Percentiles rank a stretch among this genome's conserved stretches.
These are phyloP conservation scores for Tricholoma bakamatsutake DNA, from an alignment of 768 basidiomycete genomes.

Conservation along the genomic window DNA sequence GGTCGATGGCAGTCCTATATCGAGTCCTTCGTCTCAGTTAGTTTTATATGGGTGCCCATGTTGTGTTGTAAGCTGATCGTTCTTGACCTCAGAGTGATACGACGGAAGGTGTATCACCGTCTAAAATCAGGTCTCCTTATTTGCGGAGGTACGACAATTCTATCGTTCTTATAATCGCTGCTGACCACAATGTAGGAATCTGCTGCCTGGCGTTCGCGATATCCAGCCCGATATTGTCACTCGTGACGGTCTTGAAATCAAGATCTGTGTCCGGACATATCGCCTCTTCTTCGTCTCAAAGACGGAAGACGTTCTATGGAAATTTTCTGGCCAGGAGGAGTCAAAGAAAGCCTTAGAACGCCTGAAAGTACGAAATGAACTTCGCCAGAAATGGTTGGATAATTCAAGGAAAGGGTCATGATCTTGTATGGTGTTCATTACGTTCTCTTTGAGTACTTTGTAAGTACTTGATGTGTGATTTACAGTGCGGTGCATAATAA, in stretches of 20 bases:
- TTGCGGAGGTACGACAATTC: constrained; percentile 48
- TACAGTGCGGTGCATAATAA: too few relatives aligned
- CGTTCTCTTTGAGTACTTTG: too few relatives aligned
- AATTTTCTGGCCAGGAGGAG: constrained; percentile 36
- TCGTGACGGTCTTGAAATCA: constrained; percentile 67
- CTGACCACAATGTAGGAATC: constrained; percentile 28
- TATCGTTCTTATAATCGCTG: neutral
- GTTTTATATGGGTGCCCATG: constrained; percentile 9
- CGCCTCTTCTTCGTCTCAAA: constrained; percentile 71
- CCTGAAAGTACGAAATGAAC: constrained; percentile 25
- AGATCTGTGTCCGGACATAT: constrained; percentile 80
- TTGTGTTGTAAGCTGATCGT: neutral
- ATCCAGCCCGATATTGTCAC: constrained; percentile 40
- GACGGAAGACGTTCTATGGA: constrained; percentile 62
- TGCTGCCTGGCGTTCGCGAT: constrained; percentile 29
- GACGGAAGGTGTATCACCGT: constrained; percentile 46
- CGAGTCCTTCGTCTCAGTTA: constrained; percentile 66
- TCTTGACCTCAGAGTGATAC: constrained; percentile 40
- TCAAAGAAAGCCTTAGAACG: constrained; percentile 24
- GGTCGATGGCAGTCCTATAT: constrained; percentile 79
- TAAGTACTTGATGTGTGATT: too few relatives aligned
- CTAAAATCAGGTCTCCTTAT: constrained; percentile 53
- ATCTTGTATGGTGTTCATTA: neutral
- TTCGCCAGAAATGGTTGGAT: constrained; percentile 34
- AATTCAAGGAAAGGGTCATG: constrained; percentile 9